Evolutionary conservation across 495 filamentous ascomycete genomes (phyloP).

Genomic region (Podospora bellae-mahoneyi): DNA sequence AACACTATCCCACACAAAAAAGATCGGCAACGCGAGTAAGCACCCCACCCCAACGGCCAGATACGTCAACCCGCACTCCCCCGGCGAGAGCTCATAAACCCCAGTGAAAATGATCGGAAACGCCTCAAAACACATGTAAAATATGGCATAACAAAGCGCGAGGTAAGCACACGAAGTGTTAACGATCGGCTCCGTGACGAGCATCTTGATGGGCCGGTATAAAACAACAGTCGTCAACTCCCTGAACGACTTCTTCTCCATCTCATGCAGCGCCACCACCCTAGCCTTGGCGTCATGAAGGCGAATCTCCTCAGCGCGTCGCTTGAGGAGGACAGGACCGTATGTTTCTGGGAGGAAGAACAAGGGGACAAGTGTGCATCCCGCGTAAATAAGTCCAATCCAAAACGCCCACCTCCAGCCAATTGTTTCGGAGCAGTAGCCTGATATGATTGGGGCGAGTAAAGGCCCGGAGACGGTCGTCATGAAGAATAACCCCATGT

Average conservation of each 20-base stretch:
- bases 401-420: conserved; percentile 68
- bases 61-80: conserved; percentile 46
- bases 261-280: conserved; percentile 36
- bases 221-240: conserved; percentile 40
- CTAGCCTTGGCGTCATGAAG: conserved; percentile 41
- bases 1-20: conserved; percentile 47
- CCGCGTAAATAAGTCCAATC: conserved; percentile 58
- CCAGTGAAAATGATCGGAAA: conserved; percentile 62
- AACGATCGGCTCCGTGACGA: conserved; percentile 47
- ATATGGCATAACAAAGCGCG: conserved; percentile 66
- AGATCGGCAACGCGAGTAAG: conserved; percentile 46
- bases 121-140: conserved; percentile 70
- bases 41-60: conserved; percentile 47
- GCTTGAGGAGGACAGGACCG: conserved; percentile 54
- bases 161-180: conserved; percentile 65
- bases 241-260: conserved; percentile 32
- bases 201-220: conserved; percentile 43
- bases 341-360: conserved; percentile 62
- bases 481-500: conserved; percentile 67
- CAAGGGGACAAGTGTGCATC: conserved; percentile 44
- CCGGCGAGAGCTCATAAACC: conserved; percentile 45
- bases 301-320: conserved; percentile 52
- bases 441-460: conserved; percentile 65
- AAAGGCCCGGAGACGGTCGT: conserved; percentile 64
- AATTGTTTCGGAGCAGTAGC: conserved; percentile 53